These are phyloP conservation scores for Magnolia kwangsiensis DNA, from an alignment of 164 flowering plant genomes.

Conservation along the genomic window DNA sequence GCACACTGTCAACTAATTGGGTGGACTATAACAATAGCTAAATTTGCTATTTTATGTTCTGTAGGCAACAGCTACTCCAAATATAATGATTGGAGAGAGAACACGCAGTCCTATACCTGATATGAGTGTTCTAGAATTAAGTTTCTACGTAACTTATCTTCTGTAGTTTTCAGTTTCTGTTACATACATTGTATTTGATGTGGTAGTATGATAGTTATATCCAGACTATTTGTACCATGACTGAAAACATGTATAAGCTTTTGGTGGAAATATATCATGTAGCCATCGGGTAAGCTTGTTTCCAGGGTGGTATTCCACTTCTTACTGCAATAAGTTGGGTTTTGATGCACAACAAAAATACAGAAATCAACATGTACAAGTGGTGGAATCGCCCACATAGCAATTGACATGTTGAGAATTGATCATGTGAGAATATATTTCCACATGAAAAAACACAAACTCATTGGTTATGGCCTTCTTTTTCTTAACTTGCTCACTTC, in stretches of 20 bases:
- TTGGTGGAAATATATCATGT: not conserved
- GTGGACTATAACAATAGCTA: too few species aligned
- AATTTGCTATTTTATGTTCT: not conserved
- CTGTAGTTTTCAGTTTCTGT: too few species aligned
- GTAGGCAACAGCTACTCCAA: not conserved
- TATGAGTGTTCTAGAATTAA: not conserved
- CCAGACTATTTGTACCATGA: not conserved
- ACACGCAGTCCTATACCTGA: not conserved
- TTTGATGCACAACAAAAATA: too few species aligned
- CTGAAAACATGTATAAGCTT: not conserved
- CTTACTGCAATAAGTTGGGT: not conserved
- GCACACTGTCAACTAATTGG: too few species aligned
- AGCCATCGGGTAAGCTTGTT: not conserved
- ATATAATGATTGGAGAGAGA: not conserved
- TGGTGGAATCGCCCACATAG: too few species aligned
- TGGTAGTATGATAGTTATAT: not conserved
- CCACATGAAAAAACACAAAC: too few species aligned
- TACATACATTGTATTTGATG: too few species aligned
- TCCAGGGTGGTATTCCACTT: not conserved
- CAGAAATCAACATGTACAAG: too few species aligned
- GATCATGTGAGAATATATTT: too few species aligned
- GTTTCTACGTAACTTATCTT: not conserved
- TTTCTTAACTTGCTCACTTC: too few species aligned
- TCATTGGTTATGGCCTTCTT: too few species aligned
- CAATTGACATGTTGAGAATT: too few species aligned